Base-by-base conservation (phyloP, 2,329 filamentous ascomycete genomes). In the Chaetomiaceae sp. region DNA sequence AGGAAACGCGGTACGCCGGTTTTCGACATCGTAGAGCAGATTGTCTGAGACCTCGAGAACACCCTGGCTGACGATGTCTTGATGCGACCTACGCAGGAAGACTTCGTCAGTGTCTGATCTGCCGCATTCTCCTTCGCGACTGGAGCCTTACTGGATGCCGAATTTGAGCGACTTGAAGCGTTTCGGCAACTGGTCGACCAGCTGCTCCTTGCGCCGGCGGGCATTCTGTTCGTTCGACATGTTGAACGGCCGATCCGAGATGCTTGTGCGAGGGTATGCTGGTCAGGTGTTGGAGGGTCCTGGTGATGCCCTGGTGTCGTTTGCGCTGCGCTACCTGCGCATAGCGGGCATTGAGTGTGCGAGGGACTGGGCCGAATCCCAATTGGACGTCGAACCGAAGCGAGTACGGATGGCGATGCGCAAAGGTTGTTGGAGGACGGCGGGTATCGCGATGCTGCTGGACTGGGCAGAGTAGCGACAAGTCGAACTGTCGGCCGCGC, bases 41-140 rank as follows among this genome's bases (percentile, higher is more conserved):
- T 89, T 82, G 65, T 96, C 87, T n/a, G 88, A 94, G 48, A 98
- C 85, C 68, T 96, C 89, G 56, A 97, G 78, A 47, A 96, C 89
- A 53, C 86, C 89, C 68, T 98, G 93, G 62, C 91, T 94, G 57
- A 95, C 86, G 56, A 97, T 95, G 62, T 97, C 88, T 63, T 95
- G 86, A 59, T 87, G 89, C 20, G 90, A 95, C 61, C 86, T 89
- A 54, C 15, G 42, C 14, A 47, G 9, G 6, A 38, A 29, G 3
- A 11, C 15, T 17, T 9, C 24, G 38, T 20, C 18, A 27, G 15
- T 29, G 20, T 30, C n/a, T 19, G 10, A 27, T 11, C 8, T 20
- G 34, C 17, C 2, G 12, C n/a, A 22, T 15, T 30, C 29, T n/a
- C 15, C 12, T 14, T 14, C n/a, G 15, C 12, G 12, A n/a, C 12